phyloP scores from a whole-genome alignment of 306 rosid species.

The Benincasa hispida region DNA sequence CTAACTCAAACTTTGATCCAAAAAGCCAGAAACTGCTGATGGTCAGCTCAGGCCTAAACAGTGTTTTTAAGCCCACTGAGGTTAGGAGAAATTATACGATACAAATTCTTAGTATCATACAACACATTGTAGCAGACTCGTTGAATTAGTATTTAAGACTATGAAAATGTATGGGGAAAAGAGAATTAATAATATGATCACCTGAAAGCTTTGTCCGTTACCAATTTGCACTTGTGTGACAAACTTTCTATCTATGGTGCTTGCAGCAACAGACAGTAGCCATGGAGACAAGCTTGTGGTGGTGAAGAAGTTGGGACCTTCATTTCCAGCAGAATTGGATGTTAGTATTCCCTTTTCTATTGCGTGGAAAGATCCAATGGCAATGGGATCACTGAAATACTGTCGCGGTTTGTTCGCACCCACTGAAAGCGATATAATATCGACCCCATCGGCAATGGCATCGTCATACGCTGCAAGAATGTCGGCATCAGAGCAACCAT shows the following conservation, averaged over 20 bases:
- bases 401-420: accelerated
- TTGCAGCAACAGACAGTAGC: neutral
- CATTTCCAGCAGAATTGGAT: neutral
- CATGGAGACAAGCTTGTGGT: neutral
- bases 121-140: too few relatives aligned
- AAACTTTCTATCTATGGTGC: neutral
- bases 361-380: slow-evolving; percentile 52
- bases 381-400: neutral
- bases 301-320: neutral
- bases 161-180: too few relatives aligned
- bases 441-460: slow-evolving; percentile 38
- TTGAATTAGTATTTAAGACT: too few relatives aligned
- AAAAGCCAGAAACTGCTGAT: too few relatives aligned
- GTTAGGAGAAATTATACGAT: too few relatives aligned
- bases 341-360: slow-evolving; percentile 2
- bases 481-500: neutral
- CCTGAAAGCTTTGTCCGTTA: neutral
- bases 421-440: slow-evolving; percentile 18
- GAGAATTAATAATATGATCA: too few relatives aligned
- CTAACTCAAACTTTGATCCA: too few relatives aligned
- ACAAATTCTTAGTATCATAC: too few relatives aligned
- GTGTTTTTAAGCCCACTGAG: too few relatives aligned
- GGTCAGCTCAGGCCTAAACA: too few relatives aligned
- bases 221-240: neutral
- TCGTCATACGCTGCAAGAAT: slow-evolving; percentile 23